Evolutionary conservation across 176 grass and related monocot genomes (phyloP).

Genomic region (Ananas comosus): DNA sequence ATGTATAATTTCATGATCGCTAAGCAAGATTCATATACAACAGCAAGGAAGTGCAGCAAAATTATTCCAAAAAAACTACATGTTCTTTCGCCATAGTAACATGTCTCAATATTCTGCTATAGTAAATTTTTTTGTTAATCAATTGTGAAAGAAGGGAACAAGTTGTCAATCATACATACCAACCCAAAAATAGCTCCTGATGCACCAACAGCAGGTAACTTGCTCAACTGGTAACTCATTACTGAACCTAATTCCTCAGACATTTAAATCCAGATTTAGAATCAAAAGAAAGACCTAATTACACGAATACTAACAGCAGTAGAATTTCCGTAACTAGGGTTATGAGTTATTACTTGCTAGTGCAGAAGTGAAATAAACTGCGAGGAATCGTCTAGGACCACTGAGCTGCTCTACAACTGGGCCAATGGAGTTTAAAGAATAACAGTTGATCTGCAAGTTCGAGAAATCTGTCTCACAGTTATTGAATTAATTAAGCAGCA

Average conservation of each 20-base stretch:
- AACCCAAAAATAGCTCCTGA: slow-evolving; percentile 92
- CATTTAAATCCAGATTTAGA: slow-evolving; percentile 19
- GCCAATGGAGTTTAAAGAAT: slow-evolving; percentile 90
- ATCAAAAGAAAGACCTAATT: background rate
- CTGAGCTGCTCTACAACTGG: slow-evolving; percentile 63
- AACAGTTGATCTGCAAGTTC: slow-evolving; percentile 68
- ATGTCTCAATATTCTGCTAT: background rate
- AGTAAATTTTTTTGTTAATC: background rate
- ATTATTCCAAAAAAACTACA: background rate
- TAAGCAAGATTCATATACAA: too few species aligned
- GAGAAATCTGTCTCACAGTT: background rate
- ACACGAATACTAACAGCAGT: background rate
- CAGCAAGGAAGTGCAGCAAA: too few species aligned
- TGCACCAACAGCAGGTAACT: slow-evolving; percentile 62
- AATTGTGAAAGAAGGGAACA: slow-evolving; percentile 1
- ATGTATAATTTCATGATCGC: too few species aligned
- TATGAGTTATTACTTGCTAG: slow-evolving; percentile 48
- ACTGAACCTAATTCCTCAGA: slow-evolving; percentile 59
- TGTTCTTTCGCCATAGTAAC: background rate
- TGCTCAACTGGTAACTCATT: slow-evolving; percentile 61
- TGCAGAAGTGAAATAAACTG: slow-evolving; percentile 74
- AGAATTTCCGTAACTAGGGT: background rate
- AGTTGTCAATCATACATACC: slow-evolving; percentile 32
- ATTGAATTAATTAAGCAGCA: background rate
- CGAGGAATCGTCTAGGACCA: slow-evolving; percentile 61